Conservation (phyloP, 345 rosid species). For the Angophora floribunda region DNA sequence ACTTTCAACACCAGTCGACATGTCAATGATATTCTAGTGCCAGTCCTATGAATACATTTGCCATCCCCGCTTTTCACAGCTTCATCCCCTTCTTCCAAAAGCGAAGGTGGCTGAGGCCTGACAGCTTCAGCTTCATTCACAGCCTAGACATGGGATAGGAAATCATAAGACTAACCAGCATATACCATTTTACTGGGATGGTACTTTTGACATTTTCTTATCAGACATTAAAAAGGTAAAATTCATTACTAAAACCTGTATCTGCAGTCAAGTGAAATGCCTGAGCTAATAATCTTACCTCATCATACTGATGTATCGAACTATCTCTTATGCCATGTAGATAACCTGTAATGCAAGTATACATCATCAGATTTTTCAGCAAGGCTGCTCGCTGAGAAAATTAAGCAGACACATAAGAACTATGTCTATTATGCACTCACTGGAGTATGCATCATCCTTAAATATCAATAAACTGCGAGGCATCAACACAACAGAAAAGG, state of each 20-base stretch:
- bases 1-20: constrained; percentile 74
- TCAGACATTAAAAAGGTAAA: background rate
- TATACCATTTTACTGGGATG: background rate
- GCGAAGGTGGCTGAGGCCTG: background rate
- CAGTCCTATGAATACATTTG: constrained; percentile 32
- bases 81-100: constrained; percentile 10
- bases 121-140: constrained; percentile 39
- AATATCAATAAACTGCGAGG: constrained; percentile 81
- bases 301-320: constrained; percentile 27
- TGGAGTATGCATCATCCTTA: constrained; percentile 67
- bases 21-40: constrained; percentile 56
- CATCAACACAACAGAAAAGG: constrained; percentile 66
- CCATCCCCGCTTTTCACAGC: constrained; percentile 3
- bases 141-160: constrained; percentile 12
- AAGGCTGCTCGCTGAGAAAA: background rate
- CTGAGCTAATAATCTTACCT: constrained; percentile 20
- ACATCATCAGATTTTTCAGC: background rate
- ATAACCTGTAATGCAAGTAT: constrained; percentile 42
- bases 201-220: background rate
- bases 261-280: background rate
- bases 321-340: constrained; percentile 70
- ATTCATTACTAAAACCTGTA: background rate
- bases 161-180: background rate
- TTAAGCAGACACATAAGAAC: background rate
- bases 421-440: constrained; percentile 9